Evolutionary conservation across 768 basidiomycete species (phyloP), one percentile per base, ranked within the genome.

Genomic region (Hypholoma fasciculare): DNA sequence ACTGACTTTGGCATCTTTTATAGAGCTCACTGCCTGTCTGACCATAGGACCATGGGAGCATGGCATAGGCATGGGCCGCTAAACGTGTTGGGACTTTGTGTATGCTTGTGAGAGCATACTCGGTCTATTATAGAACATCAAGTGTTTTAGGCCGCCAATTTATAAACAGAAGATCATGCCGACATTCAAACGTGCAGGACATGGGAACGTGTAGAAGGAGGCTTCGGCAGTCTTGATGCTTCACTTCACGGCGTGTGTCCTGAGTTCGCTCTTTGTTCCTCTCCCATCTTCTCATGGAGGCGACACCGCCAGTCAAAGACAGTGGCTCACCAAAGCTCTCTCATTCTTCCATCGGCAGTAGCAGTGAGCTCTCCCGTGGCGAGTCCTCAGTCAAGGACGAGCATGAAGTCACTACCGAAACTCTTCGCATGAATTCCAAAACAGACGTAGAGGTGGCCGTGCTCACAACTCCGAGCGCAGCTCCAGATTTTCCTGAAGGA

Each of bases 401-500:
- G 23, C 20, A 27, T 27, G 36, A n/a, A 8, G 37, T 56, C 14
- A 55, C 56, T 13, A 52, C 60, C 17, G 61, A 60, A 34, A 54
- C 52, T 38, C 54, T 51, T 17, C 27, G 54, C 47, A 40, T 40
- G 48, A 56, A 14, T 23, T 42, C 38, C 37, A 38, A 56, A 36
- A 42, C 17, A 39, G 62, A 59, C 38, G 62, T 61, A 30, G 63
- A 63, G 47, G 49, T 47, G 20, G 49, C 23, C n/a, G 36, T 34
- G n/a, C 20, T 43, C 17, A 20, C 49, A 12, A 51, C 38, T 20
- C 30, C 30, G 30, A 34, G 30, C 30, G 19, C 20, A 34, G 38
- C 61, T 7, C 63, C 64, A 7, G 58, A 63, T 19, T 77, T 80
- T 52, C 78, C 77, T 49, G 81, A 82, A 63, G 81, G 81, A 20